Evolutionary conservation across 2,329 filamentous ascomycete species (phyloP), one percentile per base, ranked within the genome.

Genomic region (Ceratocystis albifundus): DNA sequence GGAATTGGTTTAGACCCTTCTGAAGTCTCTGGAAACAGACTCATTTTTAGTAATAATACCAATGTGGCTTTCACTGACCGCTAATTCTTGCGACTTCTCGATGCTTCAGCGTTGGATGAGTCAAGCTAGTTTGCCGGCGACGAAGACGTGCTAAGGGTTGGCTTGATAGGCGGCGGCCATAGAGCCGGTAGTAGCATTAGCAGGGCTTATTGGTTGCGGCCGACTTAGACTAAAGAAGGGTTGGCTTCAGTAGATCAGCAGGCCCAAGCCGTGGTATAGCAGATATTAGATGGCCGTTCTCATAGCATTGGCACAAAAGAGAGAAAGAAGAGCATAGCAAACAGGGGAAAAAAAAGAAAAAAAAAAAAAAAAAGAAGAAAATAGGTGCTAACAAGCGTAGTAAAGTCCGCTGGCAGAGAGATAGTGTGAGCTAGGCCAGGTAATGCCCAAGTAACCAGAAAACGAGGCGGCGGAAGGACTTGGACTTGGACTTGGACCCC

Each of bases 401-500:
- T 20, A 22, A n/a, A n/a, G 17, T 48, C 17, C 20, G n/a, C 46
- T 48, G 53, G 25, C 15, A 10, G 15, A 10, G 25, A 57, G 3
- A 36, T 36, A 36, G 32, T 8, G 32, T 8, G 32, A 36, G 32
- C 32, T 36, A 36, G 32, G 32, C 32, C 30, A 57, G 30, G 25
- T 17, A 28, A 57, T 28, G 53, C 53, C 28, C 53, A 28, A 53
- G 53, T 32, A 28, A 32, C 53, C 53, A 57, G 12, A 57, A 57
- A 57, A 30, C 17, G 32, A 57, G 53, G 53, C 28, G 53, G 28
- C 28, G 53, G 53, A 57, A 57, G 53, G 53, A 32, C 53, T 57
- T 57, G 53, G 53, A 32, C 53, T 57, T 57, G 53, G 53, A 32
- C 53, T n/a, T n/a, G n/a, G n/a, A n/a, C n/a, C n/a, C n/a, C n/a